Base-by-base conservation (phyloP, 768 basidiomycete genomes). In the Tylopilus balloui region DNA sequence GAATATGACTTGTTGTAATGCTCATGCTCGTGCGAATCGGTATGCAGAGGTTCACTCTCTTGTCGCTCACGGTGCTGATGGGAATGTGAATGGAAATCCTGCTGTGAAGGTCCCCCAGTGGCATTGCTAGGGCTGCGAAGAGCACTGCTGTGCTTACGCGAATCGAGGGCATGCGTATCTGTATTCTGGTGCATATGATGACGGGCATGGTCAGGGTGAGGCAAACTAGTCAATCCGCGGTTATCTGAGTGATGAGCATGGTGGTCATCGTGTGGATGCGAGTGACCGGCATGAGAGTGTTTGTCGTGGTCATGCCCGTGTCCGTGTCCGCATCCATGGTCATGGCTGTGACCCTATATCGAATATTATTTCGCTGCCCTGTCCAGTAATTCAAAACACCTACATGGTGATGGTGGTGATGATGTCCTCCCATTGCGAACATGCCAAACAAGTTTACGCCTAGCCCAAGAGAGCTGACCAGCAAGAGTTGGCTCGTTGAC, bases 361-460 rank as follows among this genome's bases (percentile, higher is more conserved):
- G 20, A 37, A 3, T 36, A 31, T 47, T 14, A 11, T 36, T 39
- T 38, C n/a, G 25, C 1, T 49, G 17, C 48, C 10, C 8, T n/a
- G 8, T 11, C 42, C 21, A 28, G 31, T 19, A 38, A 29, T 37
- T 41, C n/a, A 39, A 53, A 29, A 28, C 31, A 71, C 73, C 35
- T 72, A 88, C 87, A 71, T 89, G 88, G 55, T 68, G 65, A 25
- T 66, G 64, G 55, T 91, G 89, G 63, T 88, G 86, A 63, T 94
- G 92, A 65, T 34, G 34, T 4, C 92, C 93, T 5, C 96, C 96
- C 78, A 96, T 99, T 1, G 96, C 96, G 64, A 93, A 90, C 92
- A 99, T 96, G 31, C 96, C 96, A 58, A 97, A 98, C 17, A 99
- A 70, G 66, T 99, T 99, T 40, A 99, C 92, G 1, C 76, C 92